Evolutionary conservation across 805 yeast species (phyloP), one percentile per base, ranked within the genome.

Genomic region (Saccharomycopsis javanensis): DNA sequence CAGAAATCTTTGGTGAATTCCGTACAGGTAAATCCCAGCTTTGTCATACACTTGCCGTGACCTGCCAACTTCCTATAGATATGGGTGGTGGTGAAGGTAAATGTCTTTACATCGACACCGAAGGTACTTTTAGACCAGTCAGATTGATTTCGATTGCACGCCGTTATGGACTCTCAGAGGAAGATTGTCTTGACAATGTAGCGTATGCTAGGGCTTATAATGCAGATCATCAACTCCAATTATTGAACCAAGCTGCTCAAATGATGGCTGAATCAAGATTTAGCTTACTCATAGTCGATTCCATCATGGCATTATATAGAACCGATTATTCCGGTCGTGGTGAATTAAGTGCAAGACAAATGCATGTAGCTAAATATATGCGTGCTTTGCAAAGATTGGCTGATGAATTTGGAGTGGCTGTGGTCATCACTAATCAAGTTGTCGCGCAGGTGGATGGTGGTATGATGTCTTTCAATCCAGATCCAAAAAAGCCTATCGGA

Each of bases 71-170:
- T 57, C 98, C 98, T 4, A 81, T 92, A 54, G 97, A 91, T 67
- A 85, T 87, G 86, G 97, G 97, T 45, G 99, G 99, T 60, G 99
- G 97, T 54, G 99, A 94, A 73, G 99, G 99, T 34, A 90, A 94
- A 71, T 92, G 97, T 70, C 75, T 94, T 56, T 94, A 88, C 68
- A 91, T 94, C 60, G 99, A 94, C 67, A 92, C 98, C 0, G 99
- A 92, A 68, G 97, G 97, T 18, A 94, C 99, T 1, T 94, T 94
- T 69, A 79, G 99, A 68, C 97, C 98, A 0, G 85, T 85, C 50
- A 79, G 99, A 65, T 75, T 94, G 63, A 86, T 88, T 7, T 84
- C 96, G 0, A 90, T 94, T 63, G 96, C 97, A 1, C 85, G 85
- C 67, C 77, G 99, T 64, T 94, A 86, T 68, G 97, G 97, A 0